Percentiles rank a stretch among this genome's conserved stretches.
phyloP scores from a whole-genome alignment of 164 flowering plant genomes.

The Dillenia suffruticosa region DNA sequence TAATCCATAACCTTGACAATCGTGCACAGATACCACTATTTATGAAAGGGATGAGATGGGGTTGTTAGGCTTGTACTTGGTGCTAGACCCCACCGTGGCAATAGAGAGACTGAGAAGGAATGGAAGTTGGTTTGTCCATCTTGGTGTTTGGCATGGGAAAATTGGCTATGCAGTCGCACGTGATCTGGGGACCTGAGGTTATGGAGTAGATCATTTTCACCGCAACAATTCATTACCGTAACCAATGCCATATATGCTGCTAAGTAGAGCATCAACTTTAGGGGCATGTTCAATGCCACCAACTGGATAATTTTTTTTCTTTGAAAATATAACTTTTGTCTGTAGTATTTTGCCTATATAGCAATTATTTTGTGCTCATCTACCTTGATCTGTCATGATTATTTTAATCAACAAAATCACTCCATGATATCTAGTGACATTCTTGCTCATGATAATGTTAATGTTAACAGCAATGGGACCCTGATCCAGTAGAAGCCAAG shows the following conservation, averaged over 20 bases:
- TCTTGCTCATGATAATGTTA: no score
- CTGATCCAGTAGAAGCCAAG: constrained; percentile 74
- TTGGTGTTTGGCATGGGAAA: not conserved
- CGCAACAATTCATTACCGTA: constrained; percentile 75
- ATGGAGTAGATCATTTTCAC: constrained; percentile 48
- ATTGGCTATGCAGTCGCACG: constrained; percentile 12
- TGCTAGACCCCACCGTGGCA: not conserved
- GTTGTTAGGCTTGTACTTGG: no score
- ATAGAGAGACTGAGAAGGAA: not conserved
- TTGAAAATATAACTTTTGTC: no score
- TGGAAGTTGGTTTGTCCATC: constrained; percentile 1
- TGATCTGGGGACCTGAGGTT: constrained; percentile 13
- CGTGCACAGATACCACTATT: no score
- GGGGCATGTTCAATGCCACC: no score
- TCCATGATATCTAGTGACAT: no score
- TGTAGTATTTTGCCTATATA: no score
- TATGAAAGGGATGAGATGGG: no score
- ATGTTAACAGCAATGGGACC: constrained; percentile 71
- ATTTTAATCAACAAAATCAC: no score
- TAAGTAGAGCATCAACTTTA: constrained; percentile 7
- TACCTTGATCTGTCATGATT: not conserved
- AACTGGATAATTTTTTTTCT: no score
- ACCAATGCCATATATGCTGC: constrained; percentile 93
- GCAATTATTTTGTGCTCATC: not conserved
- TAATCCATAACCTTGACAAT: no score